These are phyloP conservation scores for Prunus mongolica DNA, from an alignment of 306 rosid species.

Conservation along the genomic window DNA sequence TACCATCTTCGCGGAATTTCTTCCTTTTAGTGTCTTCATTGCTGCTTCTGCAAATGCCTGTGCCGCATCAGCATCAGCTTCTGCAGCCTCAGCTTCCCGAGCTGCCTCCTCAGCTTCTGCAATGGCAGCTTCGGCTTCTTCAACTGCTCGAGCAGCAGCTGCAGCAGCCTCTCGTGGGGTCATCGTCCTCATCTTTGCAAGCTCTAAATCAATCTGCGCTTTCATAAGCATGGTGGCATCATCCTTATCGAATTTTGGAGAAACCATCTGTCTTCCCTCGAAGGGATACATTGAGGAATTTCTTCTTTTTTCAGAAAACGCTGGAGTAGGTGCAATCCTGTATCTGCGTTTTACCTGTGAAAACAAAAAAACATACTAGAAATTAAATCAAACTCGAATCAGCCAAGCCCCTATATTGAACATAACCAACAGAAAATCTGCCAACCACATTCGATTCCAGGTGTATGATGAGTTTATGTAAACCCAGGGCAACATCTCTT, in stretches of 20 bases:
- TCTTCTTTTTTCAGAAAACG: slow-evolving; percentile 55
- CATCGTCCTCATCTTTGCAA: slow-evolving; percentile 79
- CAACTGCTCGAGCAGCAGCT: slow-evolving; percentile 85
- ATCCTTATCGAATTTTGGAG: slow-evolving; percentile 49
- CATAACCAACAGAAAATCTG: not conserved
- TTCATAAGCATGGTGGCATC: slow-evolving; percentile 39
- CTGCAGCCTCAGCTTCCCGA: slow-evolving; percentile 88
- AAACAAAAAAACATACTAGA: slow-evolving; percentile 11
- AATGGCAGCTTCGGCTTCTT: slow-evolving; percentile 85
- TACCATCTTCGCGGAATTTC: slow-evolving; percentile 69
- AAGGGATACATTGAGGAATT: slow-evolving; percentile 33
- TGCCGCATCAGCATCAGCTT: slow-evolving; percentile 88
- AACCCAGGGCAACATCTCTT: not conserved
- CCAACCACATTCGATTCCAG: not conserved
- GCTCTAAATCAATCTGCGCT: slow-evolving; percentile 71
- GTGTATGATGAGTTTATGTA: not conserved
- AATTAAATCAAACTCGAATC: not conserved
- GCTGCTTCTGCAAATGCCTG: slow-evolving; percentile 83
- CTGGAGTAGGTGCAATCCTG: slow-evolving; percentile 55
- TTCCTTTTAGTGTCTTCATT: slow-evolving; percentile 56
- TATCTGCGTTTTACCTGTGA: slow-evolving; percentile 80
- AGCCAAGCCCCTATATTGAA: not conserved
- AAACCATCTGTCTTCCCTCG: slow-evolving; percentile 57
- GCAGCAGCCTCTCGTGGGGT: slow-evolving; percentile 70
- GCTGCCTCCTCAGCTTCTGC: slow-evolving; percentile 93